Conservation (phyloP, 495 filamentous ascomycete species). For the Diplogelasinospora grovesii region DNA sequence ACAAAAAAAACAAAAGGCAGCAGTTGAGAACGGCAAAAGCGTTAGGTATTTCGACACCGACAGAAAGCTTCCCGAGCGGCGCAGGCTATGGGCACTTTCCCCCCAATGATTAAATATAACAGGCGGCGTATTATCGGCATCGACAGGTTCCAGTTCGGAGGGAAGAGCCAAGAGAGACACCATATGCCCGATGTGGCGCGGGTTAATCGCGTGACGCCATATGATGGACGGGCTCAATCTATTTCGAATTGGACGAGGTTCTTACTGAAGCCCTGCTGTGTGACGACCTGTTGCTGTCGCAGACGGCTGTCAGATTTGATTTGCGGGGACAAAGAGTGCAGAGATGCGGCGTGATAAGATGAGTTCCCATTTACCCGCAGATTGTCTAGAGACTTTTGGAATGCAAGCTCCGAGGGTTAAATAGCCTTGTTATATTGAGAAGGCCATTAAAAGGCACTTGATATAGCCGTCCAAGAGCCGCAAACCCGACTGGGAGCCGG, state of each 20-base stretch:
- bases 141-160: not conserved
- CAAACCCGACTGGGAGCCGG: constrained; percentile 13
- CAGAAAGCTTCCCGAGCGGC: too few relatives aligned
- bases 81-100: too few relatives aligned
- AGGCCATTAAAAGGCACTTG: constrained; percentile 14
- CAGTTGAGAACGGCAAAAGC: constrained; percentile 3
- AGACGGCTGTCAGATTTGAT: not conserved
- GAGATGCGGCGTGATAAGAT: constrained; percentile 9
- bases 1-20: too few relatives aligned
- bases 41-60: too few relatives aligned
- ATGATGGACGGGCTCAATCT: constrained; percentile 16
- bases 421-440: constrained; percentile 21
- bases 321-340: constrained; percentile 1
- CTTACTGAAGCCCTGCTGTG: constrained; percentile 6
- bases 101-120: constrained; percentile 23
- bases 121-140: constrained; percentile 13
- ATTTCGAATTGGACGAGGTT: constrained; percentile 14
- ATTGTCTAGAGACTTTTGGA: constrained; percentile 16
- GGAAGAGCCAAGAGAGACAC: constrained; percentile 11
- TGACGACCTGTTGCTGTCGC: not conserved
- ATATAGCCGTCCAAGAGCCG: constrained; percentile 21
- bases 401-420: constrained; percentile 22
- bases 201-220: constrained; percentile 23
- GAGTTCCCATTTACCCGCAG: constrained; percentile 21
- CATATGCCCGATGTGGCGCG: constrained; percentile 16